Evolutionary conservation across 2,329 filamentous ascomycete species (phyloP).

Genomic region (Alternaria ventricosa): DNA sequence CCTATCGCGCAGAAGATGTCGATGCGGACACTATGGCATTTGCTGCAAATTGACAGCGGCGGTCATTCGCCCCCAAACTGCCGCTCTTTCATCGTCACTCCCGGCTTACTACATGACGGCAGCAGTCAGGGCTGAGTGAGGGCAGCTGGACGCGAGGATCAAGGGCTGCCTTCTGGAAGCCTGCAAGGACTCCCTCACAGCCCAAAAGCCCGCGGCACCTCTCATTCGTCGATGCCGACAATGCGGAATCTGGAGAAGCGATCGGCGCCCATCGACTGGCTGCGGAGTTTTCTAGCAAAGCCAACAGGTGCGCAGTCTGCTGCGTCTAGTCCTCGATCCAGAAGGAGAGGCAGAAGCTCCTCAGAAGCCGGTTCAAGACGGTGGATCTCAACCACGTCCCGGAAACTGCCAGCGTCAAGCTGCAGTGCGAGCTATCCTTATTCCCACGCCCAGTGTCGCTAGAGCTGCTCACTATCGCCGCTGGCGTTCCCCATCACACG

Average conservation of each 20-base stretch:
- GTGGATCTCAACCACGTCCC: not conserved
- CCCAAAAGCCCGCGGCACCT: not conserved
- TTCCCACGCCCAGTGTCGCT: constrained; percentile 1
- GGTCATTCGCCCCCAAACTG: not conserved
- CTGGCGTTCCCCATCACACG: constrained; percentile 7
- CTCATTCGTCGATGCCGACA: not conserved
- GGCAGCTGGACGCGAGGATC: not conserved
- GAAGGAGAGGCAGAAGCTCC: not conserved
- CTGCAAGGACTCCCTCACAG: not conserved
- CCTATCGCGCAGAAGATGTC: not conserved
- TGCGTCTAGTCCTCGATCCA: constrained; percentile 5
- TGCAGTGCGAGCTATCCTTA: not conserved
- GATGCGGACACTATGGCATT: not conserved
- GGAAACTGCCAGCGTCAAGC: constrained; percentile 1
- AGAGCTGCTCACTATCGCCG: not conserved
- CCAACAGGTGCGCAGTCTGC: not conserved
- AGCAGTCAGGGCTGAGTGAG: not conserved
- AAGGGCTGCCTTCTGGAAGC: constrained; percentile 6
- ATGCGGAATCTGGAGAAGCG: constrained; percentile 1
- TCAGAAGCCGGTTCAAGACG: not conserved
- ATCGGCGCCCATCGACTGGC: not conserved
- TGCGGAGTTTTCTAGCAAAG: not conserved
- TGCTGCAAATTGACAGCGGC: not conserved
- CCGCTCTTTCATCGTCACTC: not conserved
- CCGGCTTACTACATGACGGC: not conserved